Evolutionary conservation across 2,329 filamentous ascomycete species (phyloP).

Genomic region (Hyphodiscus sp.): DNA sequence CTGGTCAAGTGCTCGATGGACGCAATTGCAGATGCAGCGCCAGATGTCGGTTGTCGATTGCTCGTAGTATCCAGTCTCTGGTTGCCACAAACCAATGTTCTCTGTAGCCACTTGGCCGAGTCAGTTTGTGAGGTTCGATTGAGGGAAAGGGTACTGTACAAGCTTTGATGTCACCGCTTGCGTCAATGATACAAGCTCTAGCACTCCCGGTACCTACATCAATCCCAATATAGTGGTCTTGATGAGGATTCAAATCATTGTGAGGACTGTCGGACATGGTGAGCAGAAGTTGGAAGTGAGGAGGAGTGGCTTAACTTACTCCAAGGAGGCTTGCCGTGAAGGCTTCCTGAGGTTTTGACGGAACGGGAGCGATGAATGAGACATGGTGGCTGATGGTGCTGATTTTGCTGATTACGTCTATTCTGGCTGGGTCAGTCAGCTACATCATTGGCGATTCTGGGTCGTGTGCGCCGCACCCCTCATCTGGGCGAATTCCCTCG

Average conservation of each 20-base stretch:
- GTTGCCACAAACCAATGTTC: slow-evolving; percentile 76
- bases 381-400: neutral
- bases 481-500: neutral
- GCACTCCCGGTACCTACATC: slow-evolving; percentile 96
- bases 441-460: neutral
- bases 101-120: slow-evolving; percentile 51
- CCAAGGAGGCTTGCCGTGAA: slow-evolving; percentile 29
- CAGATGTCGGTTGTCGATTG: slow-evolving; percentile 98
- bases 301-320: slow-evolving; percentile 19
- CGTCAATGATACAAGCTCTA: slow-evolving; percentile 90
- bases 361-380: slow-evolving; percentile 16
- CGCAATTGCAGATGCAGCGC: slow-evolving; percentile 85
- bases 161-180: slow-evolving; percentile 78
- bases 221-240: slow-evolving; percentile 71
- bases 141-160: slow-evolving; percentile 15
- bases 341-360: slow-evolving; percentile 27
- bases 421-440: neutral
- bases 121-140: slow-evolving; percentile 2
- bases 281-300: slow-evolving; percentile 3
- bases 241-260: slow-evolving; percentile 29
- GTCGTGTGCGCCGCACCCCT: neutral
- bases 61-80: slow-evolving; percentile 73
- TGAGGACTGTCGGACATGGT: slow-evolving; percentile 24
- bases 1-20: slow-evolving; percentile 74
- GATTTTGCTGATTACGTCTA: too few relatives aligned